These are phyloP conservation scores for Fusarium mexicanum DNA, from an alignment of 2,329 filamentous ascomycete species.

Conservation along the genomic window DNA sequence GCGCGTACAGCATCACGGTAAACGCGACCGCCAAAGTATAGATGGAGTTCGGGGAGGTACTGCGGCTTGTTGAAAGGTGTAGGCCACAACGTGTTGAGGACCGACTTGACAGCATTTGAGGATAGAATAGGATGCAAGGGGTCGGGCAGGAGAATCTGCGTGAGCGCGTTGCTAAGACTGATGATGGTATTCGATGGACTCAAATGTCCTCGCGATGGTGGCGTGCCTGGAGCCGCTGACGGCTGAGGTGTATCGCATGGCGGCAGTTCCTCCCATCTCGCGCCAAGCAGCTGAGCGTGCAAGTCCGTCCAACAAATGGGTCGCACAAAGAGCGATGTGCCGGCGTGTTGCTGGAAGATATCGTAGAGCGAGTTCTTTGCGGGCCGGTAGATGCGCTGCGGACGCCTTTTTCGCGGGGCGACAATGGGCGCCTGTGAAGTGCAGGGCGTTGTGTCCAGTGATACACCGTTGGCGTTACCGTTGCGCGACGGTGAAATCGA, in stretches of 20 bases:
- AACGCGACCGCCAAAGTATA: conserved; percentile 59
- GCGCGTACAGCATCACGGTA: conserved; percentile 58
- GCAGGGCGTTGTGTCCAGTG: conserved; percentile 37
- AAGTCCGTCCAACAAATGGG: conserved; percentile 67
- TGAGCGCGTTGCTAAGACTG: conserved; percentile 55
- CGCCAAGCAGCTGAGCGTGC: conserved; percentile 59
- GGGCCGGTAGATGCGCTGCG: conserved; percentile 51
- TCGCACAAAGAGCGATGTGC: conserved; percentile 59
- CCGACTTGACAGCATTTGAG: conserved; percentile 53
- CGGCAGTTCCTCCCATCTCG: conserved; percentile 56
- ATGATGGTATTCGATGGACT: conserved; percentile 55
- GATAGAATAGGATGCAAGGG: conserved; percentile 48
- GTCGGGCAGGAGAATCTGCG: conserved; percentile 52
- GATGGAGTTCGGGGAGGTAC: conserved; percentile 54
- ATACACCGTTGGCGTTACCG: background rate
- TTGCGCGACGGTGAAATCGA: conserved; percentile 20
- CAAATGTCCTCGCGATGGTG: conserved; percentile 50
- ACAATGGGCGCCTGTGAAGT: conserved; percentile 39
- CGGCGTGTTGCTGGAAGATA: conserved; percentile 59
- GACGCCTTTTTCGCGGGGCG: conserved; percentile 38
- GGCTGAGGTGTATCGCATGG: conserved; percentile 55
- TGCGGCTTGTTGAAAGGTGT: conserved; percentile 44
- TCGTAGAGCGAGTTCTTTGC: conserved; percentile 62
- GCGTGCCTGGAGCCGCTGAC: conserved; percentile 43
- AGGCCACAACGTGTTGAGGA: conserved; percentile 59